A percentile compares a stretch with the other conserved stretches of the same genome.
These are phyloP conservation scores for Kernera saxatilis DNA, from an alignment of 345 rosid genomes.

Conservation along the genomic window DNA sequence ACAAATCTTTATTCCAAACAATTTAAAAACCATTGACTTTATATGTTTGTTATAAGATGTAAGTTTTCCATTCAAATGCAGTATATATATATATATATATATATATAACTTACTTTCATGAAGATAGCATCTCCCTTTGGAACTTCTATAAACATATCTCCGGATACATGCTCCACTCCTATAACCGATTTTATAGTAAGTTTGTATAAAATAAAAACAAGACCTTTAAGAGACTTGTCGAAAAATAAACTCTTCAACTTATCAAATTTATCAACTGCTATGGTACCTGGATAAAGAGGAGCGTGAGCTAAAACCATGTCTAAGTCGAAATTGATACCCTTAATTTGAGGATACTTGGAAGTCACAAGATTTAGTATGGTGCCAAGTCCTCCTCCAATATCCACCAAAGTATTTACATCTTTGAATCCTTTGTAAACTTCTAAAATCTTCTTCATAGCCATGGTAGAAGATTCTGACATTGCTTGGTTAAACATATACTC, in stretches of 20 bases:
- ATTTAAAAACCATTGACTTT: background rate
- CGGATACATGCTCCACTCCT: constrained; percentile 74
- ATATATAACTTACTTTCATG: constrained; percentile 52
- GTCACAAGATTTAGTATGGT: constrained; percentile 35
- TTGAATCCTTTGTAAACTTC: constrained; percentile 53
- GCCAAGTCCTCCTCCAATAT: constrained; percentile 67
- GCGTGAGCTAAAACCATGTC: constrained; percentile 14
- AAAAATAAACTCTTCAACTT: background rate
- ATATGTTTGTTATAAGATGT: no score
- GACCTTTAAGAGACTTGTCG: background rate
- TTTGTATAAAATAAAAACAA: background rate
- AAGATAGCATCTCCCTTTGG: constrained; percentile 70
- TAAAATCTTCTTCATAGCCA: constrained; percentile 40
- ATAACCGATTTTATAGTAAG: no score
- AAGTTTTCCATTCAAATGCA: no score
- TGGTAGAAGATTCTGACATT: constrained; percentile 39
- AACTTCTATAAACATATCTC: constrained; percentile 69
- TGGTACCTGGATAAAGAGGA: constrained; percentile 24
- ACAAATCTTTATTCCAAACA: background rate
- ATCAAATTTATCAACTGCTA: background rate
- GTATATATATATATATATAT: no score
- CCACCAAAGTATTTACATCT: constrained; percentile 39
- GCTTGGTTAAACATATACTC: constrained; percentile 44
- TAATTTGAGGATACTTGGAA: constrained; percentile 43
- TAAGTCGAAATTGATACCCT: constrained; percentile 46